Percentiles rank a stretch among this genome's conserved stretches.
Conservation (phyloP, 2,329 filamentous ascomycete genomes). For the Botrytis paeoniae region DNA sequence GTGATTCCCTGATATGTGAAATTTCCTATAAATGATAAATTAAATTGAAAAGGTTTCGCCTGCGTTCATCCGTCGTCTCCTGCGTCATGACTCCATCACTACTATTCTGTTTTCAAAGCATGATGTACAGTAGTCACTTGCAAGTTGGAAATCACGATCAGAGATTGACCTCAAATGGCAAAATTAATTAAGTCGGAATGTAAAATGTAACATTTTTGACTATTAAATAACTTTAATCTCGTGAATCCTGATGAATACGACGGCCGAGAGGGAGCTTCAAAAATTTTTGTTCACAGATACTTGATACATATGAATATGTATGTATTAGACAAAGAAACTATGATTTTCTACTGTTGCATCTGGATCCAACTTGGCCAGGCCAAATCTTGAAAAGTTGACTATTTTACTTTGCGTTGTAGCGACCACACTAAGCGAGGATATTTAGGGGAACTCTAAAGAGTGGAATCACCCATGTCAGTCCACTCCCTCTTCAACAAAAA, state of each 20-base stretch:
- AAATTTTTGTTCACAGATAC: neutral
- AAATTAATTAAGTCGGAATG: neutral
- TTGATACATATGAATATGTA: neutral
- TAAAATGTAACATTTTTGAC: neutral
- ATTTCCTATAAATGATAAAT: neutral
- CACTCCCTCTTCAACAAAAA: neutral
- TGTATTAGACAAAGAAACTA: too few species aligned
- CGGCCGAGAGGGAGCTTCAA: neutral
- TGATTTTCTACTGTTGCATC: neutral
- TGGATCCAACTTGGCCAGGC: neutral
- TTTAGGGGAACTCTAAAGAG: neutral
- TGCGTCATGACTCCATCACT: neutral
- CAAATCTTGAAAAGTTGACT: neutral
- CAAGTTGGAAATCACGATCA: neutral
- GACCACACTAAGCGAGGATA: neutral
- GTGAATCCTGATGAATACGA: neutral
- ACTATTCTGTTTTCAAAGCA: neutral
- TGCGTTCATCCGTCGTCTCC: neutral
- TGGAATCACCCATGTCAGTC: neutral
- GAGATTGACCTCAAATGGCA: neutral
- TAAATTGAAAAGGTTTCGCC: neutral
- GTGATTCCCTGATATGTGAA: neutral
- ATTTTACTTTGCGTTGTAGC: neutral
- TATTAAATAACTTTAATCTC: accelerated
- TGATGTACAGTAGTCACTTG: neutral